Percentiles rank a stretch among this genome's conserved stretches.
Conservation (phyloP, 441 rosid species). For the Rhodomyrtus psidioides region DNA sequence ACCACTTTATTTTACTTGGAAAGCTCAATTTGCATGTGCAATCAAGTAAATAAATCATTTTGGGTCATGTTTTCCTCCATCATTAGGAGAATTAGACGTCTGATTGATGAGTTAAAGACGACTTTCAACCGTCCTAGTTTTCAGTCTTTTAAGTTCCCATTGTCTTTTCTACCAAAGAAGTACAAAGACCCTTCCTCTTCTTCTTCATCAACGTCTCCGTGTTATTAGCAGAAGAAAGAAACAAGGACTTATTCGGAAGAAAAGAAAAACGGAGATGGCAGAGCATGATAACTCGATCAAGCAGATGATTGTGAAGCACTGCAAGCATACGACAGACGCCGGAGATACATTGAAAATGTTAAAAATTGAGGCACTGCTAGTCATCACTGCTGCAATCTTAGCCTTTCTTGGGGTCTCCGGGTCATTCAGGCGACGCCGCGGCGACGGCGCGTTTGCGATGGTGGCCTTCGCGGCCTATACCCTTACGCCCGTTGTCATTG, state of each 20-base stretch:
- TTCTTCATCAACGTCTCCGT: not conserved
- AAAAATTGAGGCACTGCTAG: not conserved
- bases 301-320: accelerated
- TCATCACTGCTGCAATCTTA: not conserved
- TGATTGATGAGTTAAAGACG: not conserved
- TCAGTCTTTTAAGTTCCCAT: too few species aligned
- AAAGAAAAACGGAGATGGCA: not conserved
- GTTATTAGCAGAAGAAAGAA: not conserved
- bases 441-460: not conserved
- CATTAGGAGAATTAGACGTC: not conserved
- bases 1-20: not conserved
- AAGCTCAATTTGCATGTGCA: not conserved
- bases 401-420: not conserved
- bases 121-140: too few species aligned
- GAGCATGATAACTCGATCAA: accelerated
- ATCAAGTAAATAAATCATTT: not conserved
- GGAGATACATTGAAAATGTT: too few species aligned
- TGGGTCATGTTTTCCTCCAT: not conserved
- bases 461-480: not conserved
- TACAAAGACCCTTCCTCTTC: not conserved
- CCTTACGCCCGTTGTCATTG: not conserved
- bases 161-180: not conserved
- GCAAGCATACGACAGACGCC: accelerated
- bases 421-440: not conserved
- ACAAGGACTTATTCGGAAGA: too few species aligned